phyloP scores from a whole-genome alignment of 2,329 filamentous ascomycete genomes.

The Arthroderma sp. region DNA sequence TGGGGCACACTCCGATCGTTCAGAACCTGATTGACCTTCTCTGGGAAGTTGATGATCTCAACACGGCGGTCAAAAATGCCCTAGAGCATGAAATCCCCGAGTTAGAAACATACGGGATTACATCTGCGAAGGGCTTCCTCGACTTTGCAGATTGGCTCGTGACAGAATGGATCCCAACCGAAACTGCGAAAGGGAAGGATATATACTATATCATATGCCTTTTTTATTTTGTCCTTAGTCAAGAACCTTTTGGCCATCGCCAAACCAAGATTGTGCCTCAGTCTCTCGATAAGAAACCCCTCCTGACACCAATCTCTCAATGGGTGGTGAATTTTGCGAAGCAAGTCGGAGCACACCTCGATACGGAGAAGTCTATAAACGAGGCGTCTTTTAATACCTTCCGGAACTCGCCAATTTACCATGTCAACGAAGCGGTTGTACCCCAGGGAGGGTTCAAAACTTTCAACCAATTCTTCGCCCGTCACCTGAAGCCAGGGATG shows the following conservation, averaged over 20 bases:
- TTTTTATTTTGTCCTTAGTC: constrained; percentile 31
- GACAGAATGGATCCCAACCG: constrained; percentile 24
- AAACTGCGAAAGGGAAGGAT: constrained; percentile 22
- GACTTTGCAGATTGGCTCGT: constrained; percentile 12
- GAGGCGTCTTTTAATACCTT: constrained; percentile 21
- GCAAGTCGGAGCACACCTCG: constrained; percentile 24
- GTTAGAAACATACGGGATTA: constrained; percentile 7
- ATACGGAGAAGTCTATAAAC: constrained; percentile 22
- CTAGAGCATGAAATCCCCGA: constrained; percentile 4
- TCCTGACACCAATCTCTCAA: constrained; percentile 22
- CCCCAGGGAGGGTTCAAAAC: constrained; percentile 22
- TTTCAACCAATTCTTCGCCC: constrained; percentile 33
- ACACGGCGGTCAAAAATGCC: constrained; percentile 6
- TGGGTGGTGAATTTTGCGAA: constrained; percentile 30
- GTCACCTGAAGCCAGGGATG: constrained; percentile 22
- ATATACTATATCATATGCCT: constrained; percentile 27
- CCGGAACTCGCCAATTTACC: constrained; percentile 19
- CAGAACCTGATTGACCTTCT: constrained; percentile 4
- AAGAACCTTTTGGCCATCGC: constrained; percentile 17
- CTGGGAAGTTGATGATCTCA: constrained; percentile 3
- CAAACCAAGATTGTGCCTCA: constrained; percentile 11
- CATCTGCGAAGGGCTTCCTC: constrained; percentile 7
- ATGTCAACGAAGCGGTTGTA: constrained; percentile 19
- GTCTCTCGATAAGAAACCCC: constrained; percentile 21
- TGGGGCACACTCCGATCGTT: constrained; percentile 3